phyloP scores from a whole-genome alignment of 768 basidiomycete species.

The Termitomyces heimii region DNA sequence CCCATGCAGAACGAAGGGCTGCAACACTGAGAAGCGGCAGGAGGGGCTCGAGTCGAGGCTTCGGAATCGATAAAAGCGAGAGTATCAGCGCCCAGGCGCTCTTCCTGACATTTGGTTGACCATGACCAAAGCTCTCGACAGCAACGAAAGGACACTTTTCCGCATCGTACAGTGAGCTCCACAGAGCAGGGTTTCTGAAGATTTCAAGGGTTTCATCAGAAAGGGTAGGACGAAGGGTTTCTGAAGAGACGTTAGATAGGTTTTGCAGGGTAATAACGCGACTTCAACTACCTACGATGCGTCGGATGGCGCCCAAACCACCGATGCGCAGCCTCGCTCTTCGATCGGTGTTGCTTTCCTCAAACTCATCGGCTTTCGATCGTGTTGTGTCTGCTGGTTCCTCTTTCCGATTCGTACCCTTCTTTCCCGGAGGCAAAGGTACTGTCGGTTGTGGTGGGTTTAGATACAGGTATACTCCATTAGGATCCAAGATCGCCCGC shows the following conservation, averaged over 20 bases:
- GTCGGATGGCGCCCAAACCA: constrained; percentile 59
- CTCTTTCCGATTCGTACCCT: constrained; percentile 22
- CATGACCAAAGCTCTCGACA: constrained; percentile 47
- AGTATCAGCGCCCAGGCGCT: constrained; percentile 60
- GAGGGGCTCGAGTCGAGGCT: constrained; percentile 28
- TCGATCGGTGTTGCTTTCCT: constrained; percentile 67
- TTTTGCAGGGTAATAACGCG: not conserved
- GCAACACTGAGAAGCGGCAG: constrained; percentile 48
- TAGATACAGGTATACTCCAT: constrained; percentile 47
- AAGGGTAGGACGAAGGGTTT: constrained; percentile 11
- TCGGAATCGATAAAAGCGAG: constrained; percentile 33
- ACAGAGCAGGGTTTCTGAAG: constrained; percentile 47
- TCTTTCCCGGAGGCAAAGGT: constrained; percentile 25
- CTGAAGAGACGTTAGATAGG: constrained; percentile 6
- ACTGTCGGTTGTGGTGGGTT: constrained; percentile 55
- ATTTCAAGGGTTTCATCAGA: constrained; percentile 30
- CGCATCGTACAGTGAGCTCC: constrained; percentile 49
- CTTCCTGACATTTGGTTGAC: constrained; percentile 68
- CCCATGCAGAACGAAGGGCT: constrained; percentile 59
- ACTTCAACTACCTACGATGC: constrained; percentile 47
- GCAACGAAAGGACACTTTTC: constrained; percentile 36
- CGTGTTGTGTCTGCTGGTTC: constrained; percentile 30
- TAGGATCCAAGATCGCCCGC: constrained; percentile 54
- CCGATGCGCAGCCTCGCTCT: constrained; percentile 64
- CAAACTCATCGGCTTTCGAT: constrained; percentile 49